Evolutionary conservation across 345 rosid species (phyloP).

Genomic region (Moricandia arvensis): DNA sequence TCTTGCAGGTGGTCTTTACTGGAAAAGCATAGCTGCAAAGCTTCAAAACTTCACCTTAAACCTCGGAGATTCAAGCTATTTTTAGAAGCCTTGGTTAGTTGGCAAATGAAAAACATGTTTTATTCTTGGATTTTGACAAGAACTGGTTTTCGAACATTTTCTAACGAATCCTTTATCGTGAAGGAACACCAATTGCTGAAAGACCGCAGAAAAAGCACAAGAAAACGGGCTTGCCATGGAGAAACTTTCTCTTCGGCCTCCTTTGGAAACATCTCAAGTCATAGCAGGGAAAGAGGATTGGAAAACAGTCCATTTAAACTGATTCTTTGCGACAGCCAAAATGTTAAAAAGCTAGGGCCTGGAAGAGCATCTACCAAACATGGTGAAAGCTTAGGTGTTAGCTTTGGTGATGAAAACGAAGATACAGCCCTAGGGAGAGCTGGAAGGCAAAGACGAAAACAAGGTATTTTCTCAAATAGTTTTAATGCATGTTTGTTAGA

Average conservation of each 20-base stretch:
- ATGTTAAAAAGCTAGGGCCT: constrained; percentile 44
- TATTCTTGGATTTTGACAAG: constrained; percentile 22
- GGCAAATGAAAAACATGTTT: constrained; percentile 17
- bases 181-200: constrained; percentile 97
- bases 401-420: constrained; percentile 57
- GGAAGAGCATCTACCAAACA: constrained; percentile 68
- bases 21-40: constrained; percentile 97
- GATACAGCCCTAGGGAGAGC: constrained; percentile 58
- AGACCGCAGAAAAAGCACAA: constrained; percentile 82
- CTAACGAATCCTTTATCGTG: constrained; percentile 37
- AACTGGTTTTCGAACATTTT: constrained; percentile 26
- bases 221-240: constrained; percentile 67
- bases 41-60: constrained; percentile 97
- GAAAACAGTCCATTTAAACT: constrained; percentile 65
- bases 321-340: constrained; percentile 76
- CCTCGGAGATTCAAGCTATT: constrained; percentile 95
- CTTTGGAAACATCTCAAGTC: constrained; percentile 56
- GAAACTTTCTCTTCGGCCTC: constrained; percentile 64
- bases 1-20: constrained; percentile 93
- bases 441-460: constrained; percentile 75
- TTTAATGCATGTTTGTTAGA: constrained; percentile 1
- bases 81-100: constrained; percentile 93
- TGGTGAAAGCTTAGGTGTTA: constrained; percentile 54
- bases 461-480: constrained; percentile 47
- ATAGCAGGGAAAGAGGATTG: constrained; percentile 60